Evolutionary conservation across 441 rosid genomes (phyloP).

Genomic region (Populus hybrid): DNA sequence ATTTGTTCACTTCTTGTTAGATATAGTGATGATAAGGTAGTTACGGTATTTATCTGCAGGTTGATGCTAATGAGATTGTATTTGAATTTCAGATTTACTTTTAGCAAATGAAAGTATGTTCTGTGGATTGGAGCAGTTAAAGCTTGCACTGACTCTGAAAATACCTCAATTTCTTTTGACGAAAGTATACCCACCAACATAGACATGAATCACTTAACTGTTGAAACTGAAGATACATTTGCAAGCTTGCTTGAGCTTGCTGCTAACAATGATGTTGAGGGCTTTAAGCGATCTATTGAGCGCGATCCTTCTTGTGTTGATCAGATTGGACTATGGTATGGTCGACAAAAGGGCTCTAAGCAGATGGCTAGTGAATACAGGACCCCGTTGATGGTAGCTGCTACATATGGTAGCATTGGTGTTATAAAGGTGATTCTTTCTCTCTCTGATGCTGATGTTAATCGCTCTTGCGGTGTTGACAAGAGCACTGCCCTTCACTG

Average conservation of each 20-base stretch:
- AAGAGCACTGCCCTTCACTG: slow-evolving; percentile 50
- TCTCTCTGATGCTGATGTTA: slow-evolving; percentile 33
- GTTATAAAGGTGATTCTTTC: slow-evolving; percentile 49
- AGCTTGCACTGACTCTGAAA: slow-evolving; percentile 18
- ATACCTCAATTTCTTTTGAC: slow-evolving; percentile 25
- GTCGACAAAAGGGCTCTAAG: slow-evolving; percentile 42
- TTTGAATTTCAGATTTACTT: slow-evolving; percentile 33
- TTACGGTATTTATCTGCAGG: slow-evolving; percentile 1
- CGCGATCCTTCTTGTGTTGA: slow-evolving; percentile 28
- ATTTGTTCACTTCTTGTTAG: not conserved
- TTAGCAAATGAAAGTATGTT: slow-evolving; percentile 48
- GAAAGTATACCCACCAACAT: slow-evolving; percentile 25
- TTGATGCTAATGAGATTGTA: slow-evolving; percentile 14
- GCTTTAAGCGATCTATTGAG: slow-evolving; percentile 31
- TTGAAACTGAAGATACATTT: slow-evolving; percentile 33
- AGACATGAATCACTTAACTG: slow-evolving; percentile 31
- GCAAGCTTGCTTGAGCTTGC: slow-evolving; percentile 64
- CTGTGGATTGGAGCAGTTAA: slow-evolving; percentile 42
- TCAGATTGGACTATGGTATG: slow-evolving; percentile 57
- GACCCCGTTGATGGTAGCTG: slow-evolving; percentile 55
- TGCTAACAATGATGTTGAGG: slow-evolving; percentile 53
- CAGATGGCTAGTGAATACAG: slow-evolving; percentile 37
- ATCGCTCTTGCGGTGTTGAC: slow-evolving; percentile 33
- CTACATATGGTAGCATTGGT: slow-evolving; percentile 56
- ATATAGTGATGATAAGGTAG: not conserved